A percentile compares a stretch with the other conserved stretches of the same genome.
Conservation (phyloP, 176 grass and related monocot genomes). For the Musa troglodytarum region DNA sequence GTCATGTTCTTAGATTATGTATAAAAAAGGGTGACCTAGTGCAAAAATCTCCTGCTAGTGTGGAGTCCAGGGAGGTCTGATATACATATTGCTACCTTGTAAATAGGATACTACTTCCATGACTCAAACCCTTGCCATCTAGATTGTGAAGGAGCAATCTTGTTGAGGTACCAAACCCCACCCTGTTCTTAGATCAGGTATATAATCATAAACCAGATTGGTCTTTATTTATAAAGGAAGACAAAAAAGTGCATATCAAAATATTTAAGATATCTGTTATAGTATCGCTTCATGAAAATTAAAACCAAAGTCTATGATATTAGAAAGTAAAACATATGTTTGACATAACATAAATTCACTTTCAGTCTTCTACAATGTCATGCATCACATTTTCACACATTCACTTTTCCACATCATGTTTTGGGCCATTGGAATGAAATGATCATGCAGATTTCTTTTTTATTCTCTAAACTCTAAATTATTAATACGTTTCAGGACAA, state of each 20-base stretch:
- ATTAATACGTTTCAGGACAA: conserved; percentile 57
- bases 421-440: background rate
- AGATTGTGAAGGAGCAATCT: too few species aligned
- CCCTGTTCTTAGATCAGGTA: background rate
- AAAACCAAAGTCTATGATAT: background rate
- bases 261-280: background rate
- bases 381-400: background rate
- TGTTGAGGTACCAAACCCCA: background rate
- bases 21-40: too few species aligned
- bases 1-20: too few species aligned
- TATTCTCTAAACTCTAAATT: conserved; percentile 7
- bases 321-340: background rate
- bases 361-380: background rate
- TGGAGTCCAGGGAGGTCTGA: too few species aligned
- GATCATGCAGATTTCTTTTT: background rate
- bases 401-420: background rate
- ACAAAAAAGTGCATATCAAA: background rate
- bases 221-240: background rate
- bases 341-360: background rate
- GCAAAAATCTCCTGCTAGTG: too few species aligned
- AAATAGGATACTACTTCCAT: too few species aligned
- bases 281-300: background rate
- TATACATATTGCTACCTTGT: too few species aligned
- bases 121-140: too few species aligned
- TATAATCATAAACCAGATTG: background rate